Conservation (phyloP, 805 yeast genomes). For the Wickerhamiella lipophila region DNA sequence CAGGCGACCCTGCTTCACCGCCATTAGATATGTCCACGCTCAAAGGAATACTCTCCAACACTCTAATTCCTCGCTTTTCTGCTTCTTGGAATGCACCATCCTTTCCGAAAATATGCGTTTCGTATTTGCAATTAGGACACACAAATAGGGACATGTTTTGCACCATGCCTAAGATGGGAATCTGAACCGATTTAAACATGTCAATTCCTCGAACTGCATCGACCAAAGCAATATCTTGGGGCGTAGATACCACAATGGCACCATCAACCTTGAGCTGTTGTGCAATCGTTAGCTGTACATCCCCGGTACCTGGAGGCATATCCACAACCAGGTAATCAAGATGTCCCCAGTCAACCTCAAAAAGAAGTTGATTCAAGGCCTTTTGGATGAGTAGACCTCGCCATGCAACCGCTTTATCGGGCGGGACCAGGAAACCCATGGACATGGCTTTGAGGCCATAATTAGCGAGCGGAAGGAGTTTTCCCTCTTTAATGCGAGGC, state of each 20-base stretch:
- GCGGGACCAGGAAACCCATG: conserved; percentile 66
- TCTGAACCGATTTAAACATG: conserved; percentile 58
- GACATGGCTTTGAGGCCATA: conserved; percentile 78
- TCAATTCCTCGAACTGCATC: conserved; percentile 72
- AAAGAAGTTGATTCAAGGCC: conserved; percentile 70
- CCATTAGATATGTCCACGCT: conserved; percentile 44
- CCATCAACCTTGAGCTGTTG: conserved; percentile 69
- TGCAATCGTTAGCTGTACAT: conserved; percentile 68
- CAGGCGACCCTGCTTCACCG: conserved; percentile 56
- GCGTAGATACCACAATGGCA: conserved; percentile 71
- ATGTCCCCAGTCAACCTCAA: conserved; percentile 63
- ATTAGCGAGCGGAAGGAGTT: conserved; percentile 52
- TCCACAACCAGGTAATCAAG: conserved; percentile 63
- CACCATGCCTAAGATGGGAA: conserved; percentile 64
- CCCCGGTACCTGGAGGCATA: conserved; percentile 91
- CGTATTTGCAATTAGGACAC: conserved; percentile 67
- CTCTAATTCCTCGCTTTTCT: conserved; percentile 33
- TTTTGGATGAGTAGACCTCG: conserved; percentile 79
- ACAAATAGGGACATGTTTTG: conserved; percentile 70
- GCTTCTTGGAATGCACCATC: conserved; percentile 49
- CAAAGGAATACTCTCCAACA: conserved; percentile 59
- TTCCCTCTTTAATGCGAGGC: conserved; percentile 46
- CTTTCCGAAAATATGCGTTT: conserved; percentile 60
- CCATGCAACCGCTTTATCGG: conserved; percentile 65
- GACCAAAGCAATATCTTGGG: conserved; percentile 70